Percentiles rank a stretch among this genome's conserved stretches.
phyloP scores from a whole-genome alignment of 2,329 filamentous ascomycete genomes.

The Talaromyces sp. region DNA sequence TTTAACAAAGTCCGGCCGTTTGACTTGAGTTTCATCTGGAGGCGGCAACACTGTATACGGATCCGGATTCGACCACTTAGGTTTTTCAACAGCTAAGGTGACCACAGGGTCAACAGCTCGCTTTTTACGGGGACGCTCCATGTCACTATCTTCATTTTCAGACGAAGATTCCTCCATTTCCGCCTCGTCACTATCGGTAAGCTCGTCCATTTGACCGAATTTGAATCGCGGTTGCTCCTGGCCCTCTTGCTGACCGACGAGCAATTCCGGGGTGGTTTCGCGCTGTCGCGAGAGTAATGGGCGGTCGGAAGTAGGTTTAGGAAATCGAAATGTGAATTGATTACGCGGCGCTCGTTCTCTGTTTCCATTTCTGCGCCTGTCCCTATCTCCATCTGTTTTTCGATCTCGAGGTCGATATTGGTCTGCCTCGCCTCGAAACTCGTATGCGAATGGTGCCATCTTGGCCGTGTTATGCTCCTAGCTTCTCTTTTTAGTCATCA shows the following conservation, averaged over 20 bases:
- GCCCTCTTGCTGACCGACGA: constrained; percentile 25
- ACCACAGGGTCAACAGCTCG: constrained; percentile 22
- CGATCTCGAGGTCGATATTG: constrained; percentile 9
- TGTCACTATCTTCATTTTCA: constrained; percentile 33
- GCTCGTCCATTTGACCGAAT: constrained; percentile 35
- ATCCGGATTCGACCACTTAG: constrained; percentile 94
- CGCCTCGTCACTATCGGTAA: constrained; percentile 46
- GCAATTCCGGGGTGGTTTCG: constrained; percentile 37
- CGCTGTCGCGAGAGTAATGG: constrained; percentile 34
- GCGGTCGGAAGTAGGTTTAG: constrained; percentile 35
- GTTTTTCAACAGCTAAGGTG: constrained; percentile 36
- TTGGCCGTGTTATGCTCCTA: background rate
- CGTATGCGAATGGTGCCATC: constrained; percentile 28
- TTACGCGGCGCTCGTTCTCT: constrained; percentile 23
- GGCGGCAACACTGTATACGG: constrained; percentile 86
- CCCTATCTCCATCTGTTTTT: background rate
- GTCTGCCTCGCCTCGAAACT: constrained; percentile 29
- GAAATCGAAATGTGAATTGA: constrained; percentile 42
- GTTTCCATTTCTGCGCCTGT: constrained; percentile 15
- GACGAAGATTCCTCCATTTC: constrained; percentile 41
- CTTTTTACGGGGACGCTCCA: constrained; percentile 39
- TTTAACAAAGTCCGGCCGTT: constrained; percentile 83
- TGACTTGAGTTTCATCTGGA: constrained; percentile 65
- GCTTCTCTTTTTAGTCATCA: background rate
- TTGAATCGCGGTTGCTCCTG: constrained; percentile 31